Percentiles rank a stretch among this genome's conserved stretches.
Evolutionary conservation across 148 eudicot species (phyloP).

Genomic region (Camellia sinensis): DNA sequence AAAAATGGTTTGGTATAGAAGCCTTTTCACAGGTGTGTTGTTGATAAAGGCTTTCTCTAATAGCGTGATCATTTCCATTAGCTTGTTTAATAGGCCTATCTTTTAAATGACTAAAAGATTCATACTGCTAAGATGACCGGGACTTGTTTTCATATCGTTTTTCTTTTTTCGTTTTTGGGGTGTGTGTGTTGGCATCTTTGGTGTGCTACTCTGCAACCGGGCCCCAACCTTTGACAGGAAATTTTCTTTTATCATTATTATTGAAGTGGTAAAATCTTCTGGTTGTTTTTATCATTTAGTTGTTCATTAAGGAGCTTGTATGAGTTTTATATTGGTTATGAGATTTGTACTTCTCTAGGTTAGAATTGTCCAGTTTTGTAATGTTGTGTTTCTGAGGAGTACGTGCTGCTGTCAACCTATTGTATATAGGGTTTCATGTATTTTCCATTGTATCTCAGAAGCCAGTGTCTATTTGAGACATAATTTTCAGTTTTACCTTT

Average conservation of each 20-base stretch:
- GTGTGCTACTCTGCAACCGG: not conserved
- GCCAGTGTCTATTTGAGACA: not conserved
- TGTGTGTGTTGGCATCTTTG: too few species aligned
- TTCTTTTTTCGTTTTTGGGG: too few species aligned
- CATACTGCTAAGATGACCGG: too few species aligned
- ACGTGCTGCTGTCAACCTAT: too few species aligned
- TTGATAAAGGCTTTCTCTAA: not conserved
- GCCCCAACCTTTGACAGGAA: not conserved
- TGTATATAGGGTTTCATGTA: not conserved
- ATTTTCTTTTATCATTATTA: not conserved
- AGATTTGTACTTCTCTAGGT: not conserved
- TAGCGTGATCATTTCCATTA: not conserved
- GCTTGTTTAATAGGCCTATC: not conserved
- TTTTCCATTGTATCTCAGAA: not conserved
- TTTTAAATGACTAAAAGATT: too few species aligned
- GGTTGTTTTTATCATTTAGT: not conserved
- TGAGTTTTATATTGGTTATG: not conserved
- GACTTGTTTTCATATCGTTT: too few species aligned
- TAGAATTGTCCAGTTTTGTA: not conserved
- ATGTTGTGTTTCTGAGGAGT: not conserved
- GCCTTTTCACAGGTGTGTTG: not conserved
- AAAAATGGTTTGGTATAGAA: not conserved
- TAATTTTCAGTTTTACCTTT: too few species aligned
- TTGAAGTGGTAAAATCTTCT: not conserved
- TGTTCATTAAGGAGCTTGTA: not conserved